Percentiles rank a stretch among this genome's conserved stretches.
Evolutionary conservation across 768 basidiomycete species (phyloP).

Genomic region (Lactarius psammicola): DNA sequence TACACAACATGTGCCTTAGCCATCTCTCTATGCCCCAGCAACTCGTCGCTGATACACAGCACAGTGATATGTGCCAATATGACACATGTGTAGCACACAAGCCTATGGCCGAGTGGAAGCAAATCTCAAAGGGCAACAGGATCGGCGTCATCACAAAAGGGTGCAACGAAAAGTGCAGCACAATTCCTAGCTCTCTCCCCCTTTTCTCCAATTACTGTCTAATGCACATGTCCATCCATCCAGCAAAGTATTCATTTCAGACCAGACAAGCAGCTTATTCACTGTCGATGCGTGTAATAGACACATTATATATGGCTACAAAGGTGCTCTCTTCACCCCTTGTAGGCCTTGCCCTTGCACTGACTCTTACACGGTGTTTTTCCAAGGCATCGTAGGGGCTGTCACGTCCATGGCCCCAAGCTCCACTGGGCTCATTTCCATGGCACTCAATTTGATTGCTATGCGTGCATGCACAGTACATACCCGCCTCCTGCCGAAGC

Average conservation of each 20-base stretch:
- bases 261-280: slow-evolving; percentile 60
- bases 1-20: slow-evolving; percentile 68
- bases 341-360: neutral
- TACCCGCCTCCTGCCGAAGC: slow-evolving; percentile 48
- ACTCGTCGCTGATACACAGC: slow-evolving; percentile 65
- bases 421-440: slow-evolving; percentile 54
- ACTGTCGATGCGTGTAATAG: slow-evolving; percentile 72
- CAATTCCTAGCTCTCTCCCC: slow-evolving; percentile 35
- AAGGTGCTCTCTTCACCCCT: slow-evolving; percentile 44
- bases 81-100: slow-evolving; percentile 68
- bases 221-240: neutral
- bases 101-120: slow-evolving; percentile 67
- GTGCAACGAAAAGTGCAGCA: slow-evolving; percentile 55
- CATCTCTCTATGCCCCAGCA: slow-evolving; percentile 54
- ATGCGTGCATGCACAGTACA: slow-evolving; percentile 64
- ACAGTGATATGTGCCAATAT: slow-evolving; percentile 75
- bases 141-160: slow-evolving; percentile 60
- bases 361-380: neutral
- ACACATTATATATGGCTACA: slow-evolving; percentile 59
- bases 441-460: slow-evolving; percentile 69
- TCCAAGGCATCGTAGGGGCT: slow-evolving; percentile 65
- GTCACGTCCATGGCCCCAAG: slow-evolving; percentile 62
- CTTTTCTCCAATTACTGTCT: neutral
- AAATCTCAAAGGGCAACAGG: slow-evolving; percentile 58
- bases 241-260: slow-evolving; percentile 71